Conservation (phyloP, 495 filamentous ascomycete species). For the Evernia prunastri region DNA sequence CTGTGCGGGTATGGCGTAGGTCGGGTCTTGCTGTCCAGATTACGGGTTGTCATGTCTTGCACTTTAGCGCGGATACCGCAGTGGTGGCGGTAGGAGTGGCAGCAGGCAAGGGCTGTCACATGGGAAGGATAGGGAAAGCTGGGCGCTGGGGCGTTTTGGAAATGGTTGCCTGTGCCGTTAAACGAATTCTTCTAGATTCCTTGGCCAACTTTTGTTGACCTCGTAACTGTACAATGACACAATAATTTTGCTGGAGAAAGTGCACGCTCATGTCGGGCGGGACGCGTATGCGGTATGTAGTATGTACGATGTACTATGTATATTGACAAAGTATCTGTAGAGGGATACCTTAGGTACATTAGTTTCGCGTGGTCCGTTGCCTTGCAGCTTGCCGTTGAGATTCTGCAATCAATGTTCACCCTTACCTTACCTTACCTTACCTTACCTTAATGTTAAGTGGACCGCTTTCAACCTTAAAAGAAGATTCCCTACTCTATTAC, state of each 20-base stretch:
- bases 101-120: neutral
- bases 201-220: neutral
- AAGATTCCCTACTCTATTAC: too few species aligned
- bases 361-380: neutral
- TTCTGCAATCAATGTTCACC: neutral
- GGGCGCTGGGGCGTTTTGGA: constrained; percentile 6
- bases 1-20: neutral
- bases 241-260: neutral
- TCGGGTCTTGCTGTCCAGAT: neutral
- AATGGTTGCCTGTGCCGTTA: constrained; percentile 4
- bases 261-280: neutral
- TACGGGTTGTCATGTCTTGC: neutral
- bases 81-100: neutral
- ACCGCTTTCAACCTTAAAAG: neutral
- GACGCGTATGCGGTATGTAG: neutral
- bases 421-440: too few species aligned
- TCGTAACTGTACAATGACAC: neutral
- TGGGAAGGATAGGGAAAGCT: constrained; percentile 1
- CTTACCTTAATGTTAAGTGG: neutral
- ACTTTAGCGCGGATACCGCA: constrained; percentile 5
- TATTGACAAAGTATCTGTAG: neutral
- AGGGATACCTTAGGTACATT: too few species aligned
- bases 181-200: neutral
- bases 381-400: neutral
- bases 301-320: neutral